Evolutionary conservation across 495 filamentous ascomycete genomes (phyloP).

Genomic region (Cenococcum geophilum): DNA sequence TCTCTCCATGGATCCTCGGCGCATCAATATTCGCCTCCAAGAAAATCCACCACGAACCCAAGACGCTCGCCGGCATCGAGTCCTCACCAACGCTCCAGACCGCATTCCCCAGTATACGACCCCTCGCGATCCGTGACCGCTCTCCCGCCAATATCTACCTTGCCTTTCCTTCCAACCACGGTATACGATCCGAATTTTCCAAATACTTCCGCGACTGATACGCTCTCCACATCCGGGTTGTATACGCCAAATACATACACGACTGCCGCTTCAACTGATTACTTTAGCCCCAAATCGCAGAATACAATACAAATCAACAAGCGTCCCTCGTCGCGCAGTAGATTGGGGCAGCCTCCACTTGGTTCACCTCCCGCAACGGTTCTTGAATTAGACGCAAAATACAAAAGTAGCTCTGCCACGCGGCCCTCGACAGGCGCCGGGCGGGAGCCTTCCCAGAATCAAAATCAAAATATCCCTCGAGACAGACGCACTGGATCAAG

Average conservation of each 20-base stretch:
- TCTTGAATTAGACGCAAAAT: conserved; percentile 27
- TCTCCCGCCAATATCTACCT: conserved; percentile 32
- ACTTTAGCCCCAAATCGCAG: conserved; percentile 22
- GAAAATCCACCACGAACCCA: conserved; percentile 15
- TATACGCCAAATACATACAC: conserved; percentile 23
- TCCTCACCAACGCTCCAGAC: conserved; percentile 24
- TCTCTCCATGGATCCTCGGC: conserved; percentile 26
- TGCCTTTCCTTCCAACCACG: conserved; percentile 31
- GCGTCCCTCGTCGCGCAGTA: conserved; percentile 21
- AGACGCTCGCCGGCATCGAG: conserved; percentile 33
- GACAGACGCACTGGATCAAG: conserved; percentile 19
- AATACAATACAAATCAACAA: conserved; percentile 5
- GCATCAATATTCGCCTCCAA: conserved; percentile 20
- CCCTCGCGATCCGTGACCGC: conserved; percentile 27
- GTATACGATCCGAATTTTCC: conserved; percentile 35
- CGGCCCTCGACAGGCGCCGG: conserved; percentile 11
- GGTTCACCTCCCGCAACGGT: conserved; percentile 26
- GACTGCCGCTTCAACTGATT: conserved; percentile 21
- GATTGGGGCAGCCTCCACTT: conserved; percentile 22
- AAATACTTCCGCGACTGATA: conserved; percentile 19
- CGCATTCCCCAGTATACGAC: conserved; percentile 29
- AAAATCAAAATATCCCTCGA: conserved; percentile 7
- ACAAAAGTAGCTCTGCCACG: conserved; percentile 14
- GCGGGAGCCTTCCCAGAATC: conserved; percentile 13
- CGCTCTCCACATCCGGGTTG: conserved; percentile 25